Evolutionary conservation across 129 eudicot genomes (phyloP).

Genomic region (Silybum marianum): DNA sequence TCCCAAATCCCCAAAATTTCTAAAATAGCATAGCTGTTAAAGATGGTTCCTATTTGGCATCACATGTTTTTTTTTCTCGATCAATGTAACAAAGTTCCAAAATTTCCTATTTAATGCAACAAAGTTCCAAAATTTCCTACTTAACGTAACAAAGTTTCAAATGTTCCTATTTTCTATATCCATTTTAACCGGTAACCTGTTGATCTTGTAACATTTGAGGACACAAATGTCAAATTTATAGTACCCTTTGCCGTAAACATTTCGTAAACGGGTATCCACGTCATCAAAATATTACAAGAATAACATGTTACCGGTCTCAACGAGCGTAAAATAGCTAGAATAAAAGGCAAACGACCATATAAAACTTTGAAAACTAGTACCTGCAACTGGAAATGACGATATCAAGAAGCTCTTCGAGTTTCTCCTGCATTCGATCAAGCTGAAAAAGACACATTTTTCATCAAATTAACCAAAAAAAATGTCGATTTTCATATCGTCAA

Average conservation of each 20-base stretch:
- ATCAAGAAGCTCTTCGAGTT: constrained; percentile 74
- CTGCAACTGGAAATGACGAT: constrained; percentile 60
- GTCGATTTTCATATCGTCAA: neutral
- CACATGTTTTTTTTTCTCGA: neutral
- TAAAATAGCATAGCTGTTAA: too few relatives aligned
- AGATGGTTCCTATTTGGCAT: too few relatives aligned
- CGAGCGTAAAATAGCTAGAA: neutral
- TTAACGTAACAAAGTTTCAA: neutral
- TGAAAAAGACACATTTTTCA: constrained; percentile 27
- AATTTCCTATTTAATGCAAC: too few relatives aligned
- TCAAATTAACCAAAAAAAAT: constrained; percentile 3
- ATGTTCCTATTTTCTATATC: neutral
- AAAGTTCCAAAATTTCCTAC: too few relatives aligned
- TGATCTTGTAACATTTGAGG: neutral
- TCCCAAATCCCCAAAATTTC: too few relatives aligned
- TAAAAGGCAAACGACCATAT: neutral
- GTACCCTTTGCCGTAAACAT: neutral
- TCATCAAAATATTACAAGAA: neutral
- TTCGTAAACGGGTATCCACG: too few relatives aligned
- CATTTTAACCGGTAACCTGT: neutral
- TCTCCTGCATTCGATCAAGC: constrained; percentile 60
- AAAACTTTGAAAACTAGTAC: constrained; percentile 25
- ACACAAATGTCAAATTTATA: neutral
- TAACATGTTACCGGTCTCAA: neutral
- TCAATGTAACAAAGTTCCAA: neutral